A percentile compares a stretch with the other conserved stretches of the same genome.
phyloP scores from a whole-genome alignment of 2,329 filamentous ascomycete genomes.

The Fusarium sp. region DNA sequence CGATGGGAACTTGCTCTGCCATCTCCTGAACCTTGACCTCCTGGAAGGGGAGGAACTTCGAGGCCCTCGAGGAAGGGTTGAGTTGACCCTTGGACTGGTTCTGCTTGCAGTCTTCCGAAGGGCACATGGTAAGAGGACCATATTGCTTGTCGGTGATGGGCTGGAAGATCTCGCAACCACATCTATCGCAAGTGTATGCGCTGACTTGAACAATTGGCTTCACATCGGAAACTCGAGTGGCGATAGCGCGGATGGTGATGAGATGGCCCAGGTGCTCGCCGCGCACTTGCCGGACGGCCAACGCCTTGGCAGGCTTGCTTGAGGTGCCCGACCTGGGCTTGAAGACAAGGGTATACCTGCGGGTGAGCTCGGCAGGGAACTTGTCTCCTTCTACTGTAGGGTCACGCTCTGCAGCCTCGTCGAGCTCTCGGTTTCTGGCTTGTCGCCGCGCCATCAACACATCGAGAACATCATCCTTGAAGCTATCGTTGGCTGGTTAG shows the following conservation, averaged over 20 bases:
- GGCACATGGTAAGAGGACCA: constrained; percentile 86
- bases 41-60: constrained; percentile 97
- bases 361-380: constrained; percentile 91
- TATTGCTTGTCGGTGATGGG: constrained; percentile 93
- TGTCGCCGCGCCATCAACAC: constrained; percentile 94
- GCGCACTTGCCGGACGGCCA: constrained; percentile 93
- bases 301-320: constrained; percentile 71
- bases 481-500: constrained; percentile 62
- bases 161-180: constrained; percentile 97
- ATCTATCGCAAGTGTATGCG: constrained; percentile 96
- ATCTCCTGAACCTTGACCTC: constrained; percentile 99
- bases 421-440: constrained; percentile 83
- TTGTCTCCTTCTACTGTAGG: constrained; percentile 76
- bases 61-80: constrained; percentile 93
- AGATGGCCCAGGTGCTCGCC: constrained; percentile 93
- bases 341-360: constrained; percentile 95
- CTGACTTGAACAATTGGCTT: constrained; percentile 98
- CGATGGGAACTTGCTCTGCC: constrained; percentile 98
- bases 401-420: constrained; percentile 75
- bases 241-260: constrained; percentile 94
- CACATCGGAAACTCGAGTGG: constrained; percentile 95
- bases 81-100: constrained; percentile 96
- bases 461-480: constrained; percentile 97
- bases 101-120: constrained; percentile 87
- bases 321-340: constrained; percentile 85